Evolutionary conservation across 495 filamentous ascomycete species (phyloP).

Genomic region (Aspergillus heteromorphus): DNA sequence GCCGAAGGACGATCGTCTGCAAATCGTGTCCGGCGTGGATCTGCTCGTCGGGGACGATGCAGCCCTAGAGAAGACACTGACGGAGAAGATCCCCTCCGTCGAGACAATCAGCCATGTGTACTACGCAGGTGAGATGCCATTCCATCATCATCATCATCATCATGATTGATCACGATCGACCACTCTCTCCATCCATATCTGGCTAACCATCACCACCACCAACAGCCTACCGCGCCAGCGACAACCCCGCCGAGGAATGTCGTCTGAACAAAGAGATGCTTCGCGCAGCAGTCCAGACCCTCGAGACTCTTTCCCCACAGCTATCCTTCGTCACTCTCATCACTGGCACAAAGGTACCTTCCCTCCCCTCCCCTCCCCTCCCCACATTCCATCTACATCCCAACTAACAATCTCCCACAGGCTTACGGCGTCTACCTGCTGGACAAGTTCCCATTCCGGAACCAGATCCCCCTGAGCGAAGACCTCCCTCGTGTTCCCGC

Average conservation of each 20-base stretch:
- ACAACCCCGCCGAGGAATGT: constrained; percentile 11
- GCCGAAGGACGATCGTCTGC: constrained; percentile 35
- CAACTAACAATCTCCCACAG: constrained; percentile 3
- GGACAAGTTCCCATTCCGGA: constrained; percentile 20
- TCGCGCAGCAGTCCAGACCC: background rate
- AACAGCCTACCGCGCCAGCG: constrained; percentile 17
- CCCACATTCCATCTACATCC: background rate
- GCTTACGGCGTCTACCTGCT: constrained; percentile 22
- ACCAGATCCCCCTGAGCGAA: constrained; percentile 23
- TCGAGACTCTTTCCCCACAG: constrained; percentile 2
- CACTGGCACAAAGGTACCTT: constrained; percentile 3
- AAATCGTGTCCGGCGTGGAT: constrained; percentile 39
- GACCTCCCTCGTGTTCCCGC: constrained; percentile 16
- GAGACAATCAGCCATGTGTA: constrained; percentile 39
- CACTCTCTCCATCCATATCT: too few species aligned
- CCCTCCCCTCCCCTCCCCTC: background rate
- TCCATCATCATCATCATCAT: too few species aligned
- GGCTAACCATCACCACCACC: background rate
- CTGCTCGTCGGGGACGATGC: constrained; percentile 21
- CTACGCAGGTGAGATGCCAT: constrained; percentile 38
- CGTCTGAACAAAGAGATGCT: constrained; percentile 14
- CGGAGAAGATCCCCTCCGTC: constrained; percentile 29
- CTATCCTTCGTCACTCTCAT: constrained; percentile 4
- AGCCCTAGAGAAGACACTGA: constrained; percentile 22
- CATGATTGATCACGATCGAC: too few species aligned